These are phyloP conservation scores for Penicillium sp. DNA, from an alignment of 2,329 filamentous ascomycete genomes.

Conservation along the genomic window DNA sequence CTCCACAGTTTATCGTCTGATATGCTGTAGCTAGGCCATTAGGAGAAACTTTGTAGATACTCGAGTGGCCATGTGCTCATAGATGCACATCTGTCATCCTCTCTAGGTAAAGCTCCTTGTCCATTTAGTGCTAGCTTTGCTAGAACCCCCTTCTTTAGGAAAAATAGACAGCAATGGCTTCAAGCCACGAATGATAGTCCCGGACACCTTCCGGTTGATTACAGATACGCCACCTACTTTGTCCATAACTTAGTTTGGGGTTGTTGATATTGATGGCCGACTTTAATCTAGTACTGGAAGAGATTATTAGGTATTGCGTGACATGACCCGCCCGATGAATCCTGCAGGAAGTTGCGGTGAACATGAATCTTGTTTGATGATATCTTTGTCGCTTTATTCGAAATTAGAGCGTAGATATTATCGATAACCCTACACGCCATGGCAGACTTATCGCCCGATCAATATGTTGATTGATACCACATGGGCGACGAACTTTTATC, in stretches of 20 bases:
- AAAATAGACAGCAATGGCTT: not conserved
- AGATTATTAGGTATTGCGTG: not conserved
- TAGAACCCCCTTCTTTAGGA: not conserved
- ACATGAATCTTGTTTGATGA: not conserved
- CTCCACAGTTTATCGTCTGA: not conserved
- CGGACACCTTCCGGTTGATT: not conserved
- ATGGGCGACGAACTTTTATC: not conserved
- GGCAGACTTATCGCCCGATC: not conserved
- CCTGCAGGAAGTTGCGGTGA: not conserved
- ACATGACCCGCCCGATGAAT: not conserved
- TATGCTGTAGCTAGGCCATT: not conserved
- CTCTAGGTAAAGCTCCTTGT: not conserved
- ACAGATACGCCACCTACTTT: not conserved
- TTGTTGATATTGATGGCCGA: not conserved
- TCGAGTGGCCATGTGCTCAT: not conserved
- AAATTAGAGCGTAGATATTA: not conserved
- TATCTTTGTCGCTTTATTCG: not conserved
- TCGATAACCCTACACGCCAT: not conserved
- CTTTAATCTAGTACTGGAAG: not conserved
- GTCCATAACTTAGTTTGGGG: not conserved
- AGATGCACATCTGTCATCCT: not conserved
- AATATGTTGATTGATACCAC: not conserved
- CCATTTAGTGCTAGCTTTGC: not conserved
- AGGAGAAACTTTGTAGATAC: not conserved
- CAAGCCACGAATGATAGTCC: conserved; percentile 3